phyloP scores from a whole-genome alignment of 2,329 filamentous ascomycete species.

The Arthrobotrys musiformis region DNA sequence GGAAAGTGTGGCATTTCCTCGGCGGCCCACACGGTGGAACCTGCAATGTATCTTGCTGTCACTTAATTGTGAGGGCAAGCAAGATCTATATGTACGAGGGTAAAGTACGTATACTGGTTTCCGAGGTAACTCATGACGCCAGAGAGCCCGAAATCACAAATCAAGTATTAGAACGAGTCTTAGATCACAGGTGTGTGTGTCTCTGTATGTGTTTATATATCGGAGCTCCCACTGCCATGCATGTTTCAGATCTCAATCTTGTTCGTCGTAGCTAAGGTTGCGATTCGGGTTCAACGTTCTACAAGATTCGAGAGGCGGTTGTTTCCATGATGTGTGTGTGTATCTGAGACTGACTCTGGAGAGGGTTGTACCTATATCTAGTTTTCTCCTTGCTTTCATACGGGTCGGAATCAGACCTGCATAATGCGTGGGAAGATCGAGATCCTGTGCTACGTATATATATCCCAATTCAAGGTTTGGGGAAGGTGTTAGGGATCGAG shows the following conservation, averaged over 20 bases:
- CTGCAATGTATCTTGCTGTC: not conserved
- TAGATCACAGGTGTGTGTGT: not conserved
- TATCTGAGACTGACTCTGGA: not conserved
- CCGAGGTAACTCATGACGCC: conserved; percentile 13
- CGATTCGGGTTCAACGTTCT: conserved; percentile 23
- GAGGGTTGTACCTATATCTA: not conserved
- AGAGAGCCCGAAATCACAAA: not conserved
- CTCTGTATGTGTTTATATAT: not conserved
- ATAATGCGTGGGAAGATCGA: conserved; percentile 20
- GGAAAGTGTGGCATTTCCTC: not conserved
- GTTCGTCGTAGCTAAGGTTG: conserved; percentile 5
- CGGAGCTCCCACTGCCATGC: conserved; percentile 24
- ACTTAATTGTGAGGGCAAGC: not conserved
- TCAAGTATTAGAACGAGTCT: not conserved
- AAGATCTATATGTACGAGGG: not conserved
- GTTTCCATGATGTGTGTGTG: not conserved
- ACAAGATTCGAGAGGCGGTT: not conserved
- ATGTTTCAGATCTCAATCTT: conserved; percentile 21
- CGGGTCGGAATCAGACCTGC: not conserved
- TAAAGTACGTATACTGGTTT: not conserved
- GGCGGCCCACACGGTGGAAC: not conserved
- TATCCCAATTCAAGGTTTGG: conserved; percentile 2
- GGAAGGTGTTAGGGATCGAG: no score
- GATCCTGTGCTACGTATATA: conserved; percentile 25
- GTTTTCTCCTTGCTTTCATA: not conserved